These are phyloP conservation scores for Ceratobasidium sp. DNA, from an alignment of 1,284 basidiomycete genomes.

Conservation along the genomic window DNA sequence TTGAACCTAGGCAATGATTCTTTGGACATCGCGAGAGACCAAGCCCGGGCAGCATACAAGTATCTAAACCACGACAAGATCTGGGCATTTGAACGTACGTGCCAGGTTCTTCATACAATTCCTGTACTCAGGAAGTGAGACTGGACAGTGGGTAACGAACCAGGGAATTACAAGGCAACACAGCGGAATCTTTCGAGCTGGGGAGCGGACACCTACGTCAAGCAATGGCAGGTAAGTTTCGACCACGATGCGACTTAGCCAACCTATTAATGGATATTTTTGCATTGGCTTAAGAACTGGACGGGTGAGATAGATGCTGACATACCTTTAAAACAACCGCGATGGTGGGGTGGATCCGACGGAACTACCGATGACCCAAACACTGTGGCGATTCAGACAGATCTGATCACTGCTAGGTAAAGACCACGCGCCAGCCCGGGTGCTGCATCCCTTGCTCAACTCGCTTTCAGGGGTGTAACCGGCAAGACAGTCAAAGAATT, in stretches of 20 bases:
- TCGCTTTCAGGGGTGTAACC: neutral
- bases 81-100: conserved; percentile 46
- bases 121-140: neutral
- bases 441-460: neutral
- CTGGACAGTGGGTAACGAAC: conserved; percentile 48
- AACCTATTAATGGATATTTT: neutral
- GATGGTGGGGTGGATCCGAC: conserved; percentile 36
- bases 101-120: neutral
- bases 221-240: conserved; percentile 43
- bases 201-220: conserved; percentile 41
- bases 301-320: conserved; percentile 39
- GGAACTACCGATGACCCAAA: conserved; percentile 43
- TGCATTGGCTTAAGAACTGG: conserved; percentile 35
- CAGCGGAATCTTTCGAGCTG: conserved; percentile 45
- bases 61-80: conserved; percentile 22
- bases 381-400: conserved; percentile 30
- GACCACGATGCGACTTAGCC: neutral
- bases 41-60: conserved; percentile 45
- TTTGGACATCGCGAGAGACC: conserved; percentile 39
- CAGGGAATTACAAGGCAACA: conserved; percentile 47
- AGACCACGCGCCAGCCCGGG: neutral
- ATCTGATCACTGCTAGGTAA: conserved; percentile 42
- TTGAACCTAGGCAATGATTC: conserved; percentile 49
- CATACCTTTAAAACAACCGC: conserved; percentile 24
- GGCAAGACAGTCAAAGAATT: conserved; percentile 45